phyloP scores from a whole-genome alignment of 441 rosid genomes.

The Syzygium syzygioides region DNA sequence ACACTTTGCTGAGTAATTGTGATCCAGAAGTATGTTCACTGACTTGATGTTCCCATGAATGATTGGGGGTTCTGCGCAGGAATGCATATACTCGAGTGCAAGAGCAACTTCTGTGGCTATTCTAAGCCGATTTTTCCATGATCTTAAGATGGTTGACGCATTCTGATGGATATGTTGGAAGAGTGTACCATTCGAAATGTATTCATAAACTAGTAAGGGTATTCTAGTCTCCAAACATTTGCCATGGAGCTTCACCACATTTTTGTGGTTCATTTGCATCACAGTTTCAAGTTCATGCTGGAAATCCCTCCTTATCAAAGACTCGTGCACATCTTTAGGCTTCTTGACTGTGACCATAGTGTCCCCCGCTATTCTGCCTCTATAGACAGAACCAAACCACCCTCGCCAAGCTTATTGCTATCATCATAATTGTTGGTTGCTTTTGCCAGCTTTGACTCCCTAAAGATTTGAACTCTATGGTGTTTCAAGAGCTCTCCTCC shows the following conservation, averaged over 20 bases:
- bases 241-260: background rate
- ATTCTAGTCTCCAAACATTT: background rate
- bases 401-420: background rate
- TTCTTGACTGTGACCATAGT: rapidly evolving
- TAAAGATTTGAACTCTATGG: background rate
- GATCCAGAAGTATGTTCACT: background rate
- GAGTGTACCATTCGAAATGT: background rate
- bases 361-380: background rate
- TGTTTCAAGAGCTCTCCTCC: background rate
- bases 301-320: background rate
- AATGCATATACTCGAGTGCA: background rate
- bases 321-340: background rate
- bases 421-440: background rate
- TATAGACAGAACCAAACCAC: rapidly evolving
- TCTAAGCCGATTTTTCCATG: background rate
- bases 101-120: background rate
- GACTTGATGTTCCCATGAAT: background rate
- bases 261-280: background rate
- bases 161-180: background rate
- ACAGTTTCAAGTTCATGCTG: background rate
- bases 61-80: background rate
- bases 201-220: background rate
- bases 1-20: too few species aligned
- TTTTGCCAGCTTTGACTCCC: background rate
- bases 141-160: background rate